phyloP scores from a whole-genome alignment of 2,329 filamentous ascomycete genomes.

The Cercospora zeina region DNA sequence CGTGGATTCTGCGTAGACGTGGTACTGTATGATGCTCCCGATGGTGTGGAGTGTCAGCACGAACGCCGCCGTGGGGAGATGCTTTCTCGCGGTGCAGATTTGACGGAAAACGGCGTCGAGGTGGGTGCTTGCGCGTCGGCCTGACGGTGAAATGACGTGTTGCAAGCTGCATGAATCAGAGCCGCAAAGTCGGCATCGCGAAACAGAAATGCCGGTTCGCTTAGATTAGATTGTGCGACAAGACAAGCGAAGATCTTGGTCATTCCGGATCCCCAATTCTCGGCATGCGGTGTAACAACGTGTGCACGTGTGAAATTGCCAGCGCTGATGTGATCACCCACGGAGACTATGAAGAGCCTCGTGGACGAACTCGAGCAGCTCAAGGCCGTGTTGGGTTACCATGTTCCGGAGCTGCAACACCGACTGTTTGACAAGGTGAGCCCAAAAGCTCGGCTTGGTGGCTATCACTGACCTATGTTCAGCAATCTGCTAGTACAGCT shows the following conservation, averaged over 20 bases:
- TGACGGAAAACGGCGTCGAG: background rate
- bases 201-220: slow-evolving; percentile 3
- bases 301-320: too few species aligned
- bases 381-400: too few species aligned
- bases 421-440: too few species aligned
- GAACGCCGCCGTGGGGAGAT: background rate
- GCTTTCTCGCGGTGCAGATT: background rate
- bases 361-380: too few species aligned
- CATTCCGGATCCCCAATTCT: too few species aligned
- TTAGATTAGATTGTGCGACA: background rate
- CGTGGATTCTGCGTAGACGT: background rate
- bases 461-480: too few species aligned
- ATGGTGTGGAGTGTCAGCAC: background rate
- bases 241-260: background rate
- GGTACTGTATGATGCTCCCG: background rate
- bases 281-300: too few species aligned
- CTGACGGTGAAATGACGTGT: slow-evolving; percentile 3
- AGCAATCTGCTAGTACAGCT: too few species aligned
- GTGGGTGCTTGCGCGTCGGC: slow-evolving; percentile 3
- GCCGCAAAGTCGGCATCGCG: slow-evolving; percentile 9
- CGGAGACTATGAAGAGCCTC: too few species aligned
- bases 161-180: slow-evolving; percentile 7
- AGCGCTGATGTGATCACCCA: too few species aligned
- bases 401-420: too few species aligned
- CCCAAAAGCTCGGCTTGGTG: too few species aligned